Percentiles rank a stretch among this genome's conserved stretches.
phyloP scores from a whole-genome alignment of 2,329 filamentous ascomycete species.

The Pseudogymnoascus sp. region DNA sequence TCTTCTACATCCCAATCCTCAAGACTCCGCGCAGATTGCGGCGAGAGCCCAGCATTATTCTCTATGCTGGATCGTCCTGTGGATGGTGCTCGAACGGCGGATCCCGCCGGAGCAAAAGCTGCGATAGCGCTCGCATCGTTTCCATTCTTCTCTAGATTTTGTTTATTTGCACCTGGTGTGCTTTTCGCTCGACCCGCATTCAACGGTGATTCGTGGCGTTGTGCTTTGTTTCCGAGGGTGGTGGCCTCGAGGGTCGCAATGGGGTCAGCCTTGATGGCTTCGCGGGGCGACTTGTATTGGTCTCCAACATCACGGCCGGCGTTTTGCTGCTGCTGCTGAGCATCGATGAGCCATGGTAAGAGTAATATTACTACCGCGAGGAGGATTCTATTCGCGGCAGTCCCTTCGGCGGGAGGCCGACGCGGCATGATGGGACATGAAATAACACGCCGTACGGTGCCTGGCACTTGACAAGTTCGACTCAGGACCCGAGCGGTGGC shows the following conservation, averaged over 20 bases:
- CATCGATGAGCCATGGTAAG: constrained; percentile 51
- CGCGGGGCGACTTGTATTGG: constrained; percentile 24
- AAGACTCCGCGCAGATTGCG: constrained; percentile 85
- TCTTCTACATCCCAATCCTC: constrained; percentile 99
- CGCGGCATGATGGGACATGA: constrained; percentile 47
- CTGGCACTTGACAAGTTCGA: constrained; percentile 2
- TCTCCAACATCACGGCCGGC: constrained; percentile 15
- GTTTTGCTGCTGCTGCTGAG: constrained; percentile 53
- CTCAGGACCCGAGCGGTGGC: not conserved
- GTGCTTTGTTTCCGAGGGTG: constrained; percentile 22
- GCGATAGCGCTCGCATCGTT: constrained; percentile 90
- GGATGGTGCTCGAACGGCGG: constrained; percentile 92
- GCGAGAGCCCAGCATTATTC: constrained; percentile 56
- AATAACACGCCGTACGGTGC: constrained; percentile 4
- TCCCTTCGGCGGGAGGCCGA: constrained; percentile 53
- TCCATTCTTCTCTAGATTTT: constrained; percentile 26
- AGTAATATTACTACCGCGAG: constrained; percentile 51
- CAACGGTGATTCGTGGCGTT: constrained; percentile 26
- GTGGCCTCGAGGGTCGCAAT: constrained; percentile 23
- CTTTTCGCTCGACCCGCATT: constrained; percentile 24
- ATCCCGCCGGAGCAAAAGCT: constrained; percentile 92
- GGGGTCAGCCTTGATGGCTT: constrained; percentile 21
- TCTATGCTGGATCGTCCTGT: constrained; percentile 55
- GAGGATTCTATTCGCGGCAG: constrained; percentile 40
- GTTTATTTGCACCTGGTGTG: constrained; percentile 22